A percentile compares a stretch with the other conserved stretches of the same genome.
phyloP scores from a whole-genome alignment of 306 rosid species.

The Argentina anserina region DNA sequence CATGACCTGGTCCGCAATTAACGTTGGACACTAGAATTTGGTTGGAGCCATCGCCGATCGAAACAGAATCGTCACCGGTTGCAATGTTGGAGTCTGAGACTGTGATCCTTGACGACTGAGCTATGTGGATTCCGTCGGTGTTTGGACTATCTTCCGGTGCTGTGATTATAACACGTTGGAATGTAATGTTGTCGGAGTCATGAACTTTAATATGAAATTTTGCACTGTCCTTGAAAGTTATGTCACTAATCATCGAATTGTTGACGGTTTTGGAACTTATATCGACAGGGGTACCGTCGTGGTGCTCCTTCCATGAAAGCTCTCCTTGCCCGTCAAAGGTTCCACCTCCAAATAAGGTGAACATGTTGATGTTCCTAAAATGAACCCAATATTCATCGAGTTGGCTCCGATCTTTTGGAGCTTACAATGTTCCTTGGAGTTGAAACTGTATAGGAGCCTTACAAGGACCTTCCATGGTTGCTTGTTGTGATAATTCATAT shows the following conservation, averaged over 20 bases:
- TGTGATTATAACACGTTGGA: slow-evolving; percentile 14
- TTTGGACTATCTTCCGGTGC: slow-evolving; percentile 33
- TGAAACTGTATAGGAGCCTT: slow-evolving; percentile 4
- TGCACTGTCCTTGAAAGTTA: slow-evolving; percentile 36
- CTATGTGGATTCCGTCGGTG: slow-evolving; percentile 52
- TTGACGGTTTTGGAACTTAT: slow-evolving; percentile 32
- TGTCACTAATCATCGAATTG: slow-evolving; percentile 16
- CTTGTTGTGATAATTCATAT: too few relatives aligned
- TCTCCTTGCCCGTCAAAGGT: slow-evolving; percentile 44
- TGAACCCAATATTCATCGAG: slow-evolving; percentile 31
- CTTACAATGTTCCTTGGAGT: slow-evolving; percentile 30
- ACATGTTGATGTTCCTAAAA: slow-evolving; percentile 17
- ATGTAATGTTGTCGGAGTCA: slow-evolving; percentile 31
- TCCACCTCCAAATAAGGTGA: slow-evolving; percentile 42
- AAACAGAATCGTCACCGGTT: slow-evolving; percentile 54
- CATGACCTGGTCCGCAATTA: slow-evolving; percentile 49
- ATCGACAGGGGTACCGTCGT: slow-evolving; percentile 16
- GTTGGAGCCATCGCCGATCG: slow-evolving; percentile 39
- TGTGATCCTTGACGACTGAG: slow-evolving; percentile 33
- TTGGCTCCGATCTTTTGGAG: slow-evolving; percentile 20
- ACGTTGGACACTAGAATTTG: slow-evolving; percentile 13
- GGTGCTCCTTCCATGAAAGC: slow-evolving; percentile 31
- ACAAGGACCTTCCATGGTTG: too few relatives aligned
- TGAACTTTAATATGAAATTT: slow-evolving; percentile 36
- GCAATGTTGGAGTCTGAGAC: slow-evolving; percentile 21